Base-by-base conservation (phyloP, 2,329 filamentous ascomycete genomes). In the Ophiocordyceps sinensis region DNA sequence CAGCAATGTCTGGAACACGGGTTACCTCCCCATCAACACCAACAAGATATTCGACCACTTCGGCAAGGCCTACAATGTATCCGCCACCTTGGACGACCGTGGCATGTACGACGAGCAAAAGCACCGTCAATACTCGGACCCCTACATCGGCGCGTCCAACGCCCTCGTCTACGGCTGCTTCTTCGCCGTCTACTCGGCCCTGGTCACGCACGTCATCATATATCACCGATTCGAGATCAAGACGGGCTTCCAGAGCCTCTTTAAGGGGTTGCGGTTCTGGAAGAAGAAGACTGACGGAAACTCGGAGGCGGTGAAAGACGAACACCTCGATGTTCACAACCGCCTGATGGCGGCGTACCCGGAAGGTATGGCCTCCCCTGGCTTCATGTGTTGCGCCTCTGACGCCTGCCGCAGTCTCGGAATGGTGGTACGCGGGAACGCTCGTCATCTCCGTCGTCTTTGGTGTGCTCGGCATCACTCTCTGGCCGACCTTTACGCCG, bases 291-390 rank as follows among this genome's bases (percentile, higher is more conserved):
- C 23, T 6, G 55, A n/a, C n/a, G n/a, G n/a, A n/a, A n/a, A n/a
- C n/a, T n/a, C n/a, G n/a, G n/a, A n/a, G 17, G 32, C 31, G 9
- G 19, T 17, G 6, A 40, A 51, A 9, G 47, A 40, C 4, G 47
- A 53, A 17, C 44, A 51, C 5, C 26, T 49, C 1, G 64, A 67
- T 44, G 53, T 67, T 3, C 68, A 72, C 50, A 64, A 63, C 42
- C 59, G 64, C 2, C 58, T 71, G 17, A 72, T 73, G 67, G 51
- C 53, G 11, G 48, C 48, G 1, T 72, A 73, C 45, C 57, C 55
- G 4, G 66, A 70, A 47, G 44, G 44, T 43, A 36, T 19, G 19
- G 19, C 19, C 19, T 19, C 19, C 23, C n/a, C n/a, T n/a, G n/a
- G n/a, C n/a, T n/a, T n/a, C n/a, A n/a, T n/a, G n/a, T 34, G 38